A percentile compares a stretch with the other conserved stretches of the same genome.
phyloP scores from a whole-genome alignment of 768 basidiomycete species.

The Hygrophorus pudorinus region DNA sequence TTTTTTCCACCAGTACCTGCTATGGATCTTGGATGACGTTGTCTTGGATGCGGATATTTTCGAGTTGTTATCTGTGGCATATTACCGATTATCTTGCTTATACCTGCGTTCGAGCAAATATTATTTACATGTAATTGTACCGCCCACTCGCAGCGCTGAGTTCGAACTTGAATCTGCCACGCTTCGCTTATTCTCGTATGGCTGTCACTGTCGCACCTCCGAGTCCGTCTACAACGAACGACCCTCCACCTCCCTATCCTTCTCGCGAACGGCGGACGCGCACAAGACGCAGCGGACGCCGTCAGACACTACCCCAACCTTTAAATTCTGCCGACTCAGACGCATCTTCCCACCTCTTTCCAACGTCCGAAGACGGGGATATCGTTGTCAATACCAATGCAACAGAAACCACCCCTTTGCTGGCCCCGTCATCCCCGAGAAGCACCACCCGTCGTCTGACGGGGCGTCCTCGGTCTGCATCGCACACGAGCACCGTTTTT shows the following conservation, averaged over 20 bases:
- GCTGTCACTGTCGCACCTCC: neutral
- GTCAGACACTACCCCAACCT: slow-evolving; percentile 17
- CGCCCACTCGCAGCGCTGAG: too few species aligned
- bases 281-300: slow-evolving; percentile 20
- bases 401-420: slow-evolving; percentile 41
- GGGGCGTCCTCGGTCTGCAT: slow-evolving; percentile 42
- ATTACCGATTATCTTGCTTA: too few species aligned
- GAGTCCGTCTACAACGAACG: slow-evolving; percentile 16
- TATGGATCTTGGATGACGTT: too few species aligned
- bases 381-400: slow-evolving; percentile 17
- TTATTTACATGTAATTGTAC: too few species aligned
- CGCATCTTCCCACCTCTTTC: slow-evolving; percentile 17
- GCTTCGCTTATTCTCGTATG: too few species aligned
- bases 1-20: too few species aligned
- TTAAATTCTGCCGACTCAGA: slow-evolving; percentile 24
- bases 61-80: too few species aligned
- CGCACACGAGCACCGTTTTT: slow-evolving; percentile 41
- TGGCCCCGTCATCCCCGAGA: slow-evolving; percentile 20
- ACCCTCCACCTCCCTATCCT: slow-evolving; percentile 71
- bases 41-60: too few species aligned
- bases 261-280: slow-evolving; percentile 32
- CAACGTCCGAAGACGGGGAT: slow-evolving; percentile 16
- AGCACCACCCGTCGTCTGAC: slow-evolving; percentile 13
- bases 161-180: too few species aligned
- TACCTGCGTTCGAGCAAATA: too few species aligned